Evolutionary conservation across 306 rosid genomes (phyloP), one percentile per base, ranked within the genome.

Genomic region (Cucumis cinereus): DNA sequence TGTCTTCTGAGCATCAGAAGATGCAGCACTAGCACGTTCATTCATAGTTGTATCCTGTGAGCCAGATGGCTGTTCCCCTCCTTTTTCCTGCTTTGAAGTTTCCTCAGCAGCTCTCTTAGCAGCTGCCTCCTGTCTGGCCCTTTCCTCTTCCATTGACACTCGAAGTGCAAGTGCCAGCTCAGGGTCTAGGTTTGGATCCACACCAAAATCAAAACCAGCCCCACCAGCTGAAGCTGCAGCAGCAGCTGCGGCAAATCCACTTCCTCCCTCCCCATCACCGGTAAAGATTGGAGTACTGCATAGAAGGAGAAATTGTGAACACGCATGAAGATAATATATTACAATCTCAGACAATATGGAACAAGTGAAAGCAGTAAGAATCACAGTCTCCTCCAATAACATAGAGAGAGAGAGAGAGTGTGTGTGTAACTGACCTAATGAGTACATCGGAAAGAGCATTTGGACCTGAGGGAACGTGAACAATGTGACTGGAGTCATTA

Each of bases 141-240:
- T 90, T 87, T 94, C 99, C 84, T 94, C 99, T 84, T 94, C 99
- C 99, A 94, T 94, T 61, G 99, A 94, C 78, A 94, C 99, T 83
- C 99, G 89, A 36, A 95, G 90, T 77, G 99, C 99, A 82, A 95
- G 99, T 71, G 99, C 99, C 63, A 95, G 88, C 79, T 95, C 99
- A 38, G 99, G 99, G 77, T 95, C 99, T 84, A 95, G 81, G 90
- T 95, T 95, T 12, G 99, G 99, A 88, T 95, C 99, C 59, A 95
- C 99, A 26, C 98, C 99, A 47, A 95, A 95, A 70, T 95, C 99
- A 90, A 81, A 95, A 69, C 99, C 98, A 78, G 96, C 90, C 78
- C 93, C 93, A 55, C 98, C 92, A 75, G 96, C 98, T 20, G 96
- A 94, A 16, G 96, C 97, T 2, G 97, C 97, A 0, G 97, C 98